Evolutionary conservation across 495 filamentous ascomycete genomes (phyloP), one percentile per base, ranked within the genome.

Genomic region (Talaromyces borbonicus): DNA sequence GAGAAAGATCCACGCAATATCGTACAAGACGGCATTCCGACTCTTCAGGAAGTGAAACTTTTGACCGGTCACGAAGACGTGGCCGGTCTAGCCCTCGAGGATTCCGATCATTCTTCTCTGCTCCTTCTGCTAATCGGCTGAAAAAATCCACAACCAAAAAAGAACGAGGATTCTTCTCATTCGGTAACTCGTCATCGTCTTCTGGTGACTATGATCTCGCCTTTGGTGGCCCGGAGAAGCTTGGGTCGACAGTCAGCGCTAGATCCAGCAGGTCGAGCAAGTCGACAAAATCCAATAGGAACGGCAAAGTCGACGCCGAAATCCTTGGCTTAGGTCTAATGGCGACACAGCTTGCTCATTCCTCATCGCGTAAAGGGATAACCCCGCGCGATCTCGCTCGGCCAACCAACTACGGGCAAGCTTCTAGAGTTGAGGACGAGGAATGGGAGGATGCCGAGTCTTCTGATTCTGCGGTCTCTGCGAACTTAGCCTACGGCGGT

Each of bases 381-480:
- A 33, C 51, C 53, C 54, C 45, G 33, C 46, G 41, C 25, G 59
- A 65, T 22, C 37, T 65, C 20, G 43, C 20, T 46, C 43, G 43
- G n/a, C 43, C 43, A 31, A 51, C 56, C 6, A 56, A 60, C 29
- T 56, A 59, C 37, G 49, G 56, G 12, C 61, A 59, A 4, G 63
- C 65, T 20, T 60, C 52, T 22, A 56, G 24, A 31, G 33, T 48
- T 2, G 64, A 69, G 11, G 73, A 77, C 23, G 77, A 77, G n/a
- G 72, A 63, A n/a, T 83, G 79, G 80, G 72, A 81, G 39, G 75
- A 78, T 54, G 70, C 74, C 7, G 65, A 67, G 19, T 75, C 76
- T 1, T 72, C 72, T 23, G 71, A 69, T 23, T 72, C 75, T 9
- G 67, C 68, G 4, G 72, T 69, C 55, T 80, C 77, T 19, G 73